Evolutionary conservation across 495 filamentous ascomycete species (phyloP), one percentile per base, ranked within the genome.

Genomic region (Glutinoglossum americanum): DNA sequence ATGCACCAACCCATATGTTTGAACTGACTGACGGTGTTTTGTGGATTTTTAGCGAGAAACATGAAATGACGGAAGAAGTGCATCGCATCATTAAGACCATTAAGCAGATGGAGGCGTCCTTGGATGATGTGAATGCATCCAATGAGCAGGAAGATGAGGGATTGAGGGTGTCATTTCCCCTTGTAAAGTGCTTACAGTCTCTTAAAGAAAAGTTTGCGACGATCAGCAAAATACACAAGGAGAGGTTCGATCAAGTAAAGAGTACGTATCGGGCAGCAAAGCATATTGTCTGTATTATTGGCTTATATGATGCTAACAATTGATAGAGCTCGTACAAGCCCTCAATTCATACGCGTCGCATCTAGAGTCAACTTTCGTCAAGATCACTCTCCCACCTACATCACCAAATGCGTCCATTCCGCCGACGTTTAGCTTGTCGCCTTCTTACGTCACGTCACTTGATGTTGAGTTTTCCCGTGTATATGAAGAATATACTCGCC

Each of bases 301-400:
- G 58, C 17, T 39, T 25, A 2, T 7, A 55, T 7, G 13, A 19
- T 59, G 47, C 59, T 67, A 59, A 63, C 51, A 25, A 19, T 6
- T 19, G 10, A 8, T 28, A 96, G 89, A 94, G 74, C 80, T 99
- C 59, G 87, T 87, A 10, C 80, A 90, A 67, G 90, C 89, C 1
- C 82, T 99, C 15, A 83, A 95, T 66, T 94, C 89, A 44, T 97
- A 95, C 64, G 89, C 92, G 0, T 88, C 85, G 17, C 90, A 94
- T 66, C 84, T 99, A 37, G 92, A 99, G 67, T 67, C 84, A 19
- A 81, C 81, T 5, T 93, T 94, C 64, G 76, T 97, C 60, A 75
- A 79, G 61, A 78, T 97, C 63, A 73, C 77, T 11, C 75, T 97
- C 25, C 92, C 93, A 6, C 90, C 90, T 0, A 84, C 82, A 0